Evolutionary conservation across 108 stramenopile genomes (phyloP).

Genomic region (Fistulifera solaris): DNA sequence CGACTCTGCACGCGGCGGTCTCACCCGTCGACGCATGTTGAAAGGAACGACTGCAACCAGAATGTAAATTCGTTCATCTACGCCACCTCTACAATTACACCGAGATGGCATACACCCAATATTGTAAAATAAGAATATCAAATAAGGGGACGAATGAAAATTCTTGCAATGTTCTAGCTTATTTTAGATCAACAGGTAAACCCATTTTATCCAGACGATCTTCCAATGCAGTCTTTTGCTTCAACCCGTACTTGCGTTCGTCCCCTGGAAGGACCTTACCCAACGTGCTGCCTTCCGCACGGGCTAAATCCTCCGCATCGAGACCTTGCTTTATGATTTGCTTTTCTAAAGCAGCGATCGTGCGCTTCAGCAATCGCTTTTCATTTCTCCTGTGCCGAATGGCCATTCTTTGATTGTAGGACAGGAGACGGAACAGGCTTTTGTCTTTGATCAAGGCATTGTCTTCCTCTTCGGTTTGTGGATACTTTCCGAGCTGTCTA

Average conservation of each 20-base stretch:
- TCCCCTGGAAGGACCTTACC: slow-evolving; percentile 76
- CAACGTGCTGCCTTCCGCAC: slow-evolving; percentile 75
- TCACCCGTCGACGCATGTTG: too few species aligned
- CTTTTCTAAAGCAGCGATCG: slow-evolving; percentile 81
- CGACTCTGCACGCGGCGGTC: too few species aligned
- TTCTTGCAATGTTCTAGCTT: slow-evolving; percentile 5
- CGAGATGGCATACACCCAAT: too few species aligned
- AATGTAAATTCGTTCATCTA: too few species aligned
- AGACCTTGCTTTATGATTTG: slow-evolving; percentile 68
- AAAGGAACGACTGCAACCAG: too few species aligned
- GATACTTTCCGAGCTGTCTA: slow-evolving; percentile 76
- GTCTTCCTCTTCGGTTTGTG: slow-evolving; percentile 83
- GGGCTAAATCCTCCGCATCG: slow-evolving; percentile 48
- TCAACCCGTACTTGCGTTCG: slow-evolving; percentile 43
- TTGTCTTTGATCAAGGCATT: slow-evolving; percentile 82
- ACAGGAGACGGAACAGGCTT: slow-evolving; percentile 58
- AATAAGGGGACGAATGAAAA: too few species aligned
- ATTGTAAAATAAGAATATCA: too few species aligned
- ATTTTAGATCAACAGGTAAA: slow-evolving; percentile 71
- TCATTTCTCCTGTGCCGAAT: slow-evolving; percentile 80
- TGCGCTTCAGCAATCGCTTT: slow-evolving; percentile 82
- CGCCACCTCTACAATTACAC: too few species aligned
- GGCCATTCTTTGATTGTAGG: slow-evolving; percentile 86
- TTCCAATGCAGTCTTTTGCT: slow-evolving; percentile 76
- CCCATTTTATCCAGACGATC: slow-evolving; percentile 83